Conservation (phyloP, 805 yeast genomes). For the Kluyveromyces lactis region DNA sequence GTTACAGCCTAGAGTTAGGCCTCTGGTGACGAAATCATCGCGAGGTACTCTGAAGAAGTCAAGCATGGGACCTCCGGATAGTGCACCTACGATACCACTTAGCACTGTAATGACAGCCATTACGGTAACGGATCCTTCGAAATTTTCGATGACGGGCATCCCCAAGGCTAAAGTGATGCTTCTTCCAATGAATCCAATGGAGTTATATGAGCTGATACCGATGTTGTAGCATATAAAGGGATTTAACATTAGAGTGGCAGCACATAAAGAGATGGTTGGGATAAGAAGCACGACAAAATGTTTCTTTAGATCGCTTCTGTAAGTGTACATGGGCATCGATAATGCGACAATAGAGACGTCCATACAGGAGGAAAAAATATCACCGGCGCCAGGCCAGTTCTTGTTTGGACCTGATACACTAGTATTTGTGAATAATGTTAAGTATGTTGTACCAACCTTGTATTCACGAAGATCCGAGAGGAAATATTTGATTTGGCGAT, state of each 20-base stretch:
- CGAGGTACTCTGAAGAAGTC: constrained; percentile 41
- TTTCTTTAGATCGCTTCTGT: constrained; percentile 51
- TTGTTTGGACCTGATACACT: constrained; percentile 13
- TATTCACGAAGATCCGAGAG: constrained; percentile 44
- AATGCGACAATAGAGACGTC: constrained; percentile 71
- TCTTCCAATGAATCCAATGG: constrained; percentile 72
- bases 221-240: constrained; percentile 61
- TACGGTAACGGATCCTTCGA: constrained; percentile 60
- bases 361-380: constrained; percentile 59
- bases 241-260: constrained; percentile 54
- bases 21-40: constrained; percentile 66
- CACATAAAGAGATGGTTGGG: constrained; percentile 49
- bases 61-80: constrained; percentile 47
- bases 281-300: constrained; percentile 53
- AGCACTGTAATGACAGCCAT: constrained; percentile 75
- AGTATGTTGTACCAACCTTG: constrained; percentile 62
- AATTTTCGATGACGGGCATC: constrained; percentile 57
- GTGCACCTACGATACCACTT: constrained; percentile 68
- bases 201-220: constrained; percentile 51
- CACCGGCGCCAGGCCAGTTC: constrained; percentile 75
- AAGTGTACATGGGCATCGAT: constrained; percentile 70
- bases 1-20: constrained; percentile 67
- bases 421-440: constrained; percentile 41
- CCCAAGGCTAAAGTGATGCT: constrained; percentile 76
- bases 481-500: constrained; percentile 34